Percentiles rank a stretch among this genome's conserved stretches.
Conservation (phyloP, 2,329 filamentous ascomycete genomes). For the Decorospora gaudefroyi region DNA sequence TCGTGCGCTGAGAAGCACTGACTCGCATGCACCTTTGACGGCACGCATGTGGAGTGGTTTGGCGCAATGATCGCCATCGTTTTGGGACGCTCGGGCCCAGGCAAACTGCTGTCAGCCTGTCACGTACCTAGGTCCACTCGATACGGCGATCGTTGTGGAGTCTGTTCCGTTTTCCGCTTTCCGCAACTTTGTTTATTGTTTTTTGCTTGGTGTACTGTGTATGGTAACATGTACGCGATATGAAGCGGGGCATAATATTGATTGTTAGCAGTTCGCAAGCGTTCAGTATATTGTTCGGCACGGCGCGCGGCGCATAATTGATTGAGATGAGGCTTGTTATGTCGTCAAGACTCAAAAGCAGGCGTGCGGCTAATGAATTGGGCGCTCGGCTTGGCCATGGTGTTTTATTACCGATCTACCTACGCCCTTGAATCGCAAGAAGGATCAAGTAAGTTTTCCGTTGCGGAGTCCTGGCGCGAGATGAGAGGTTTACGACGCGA, state of each 20-base stretch:
- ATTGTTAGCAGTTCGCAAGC: constrained; percentile 1
- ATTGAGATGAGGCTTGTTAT: no score
- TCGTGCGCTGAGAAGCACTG: constrained; percentile 39
- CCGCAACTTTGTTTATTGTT: constrained; percentile 10
- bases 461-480: no score
- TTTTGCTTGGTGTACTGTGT: no score
- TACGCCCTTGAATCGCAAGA: background rate
- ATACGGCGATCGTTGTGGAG: constrained; percentile 15
- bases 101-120: constrained; percentile 11
- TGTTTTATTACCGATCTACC: background rate
- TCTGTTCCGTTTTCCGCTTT: constrained; percentile 4
- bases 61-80: constrained; percentile 23
- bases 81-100: constrained; percentile 21
- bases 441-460: background rate
- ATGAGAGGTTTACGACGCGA: no score
- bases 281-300: background rate
- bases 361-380: background rate
- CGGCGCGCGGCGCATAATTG: constrained; percentile 2
- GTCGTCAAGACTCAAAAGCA: no score
- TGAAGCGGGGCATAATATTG: background rate
- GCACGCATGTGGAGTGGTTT: constrained; percentile 2
- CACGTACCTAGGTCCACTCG: constrained; percentile 8
- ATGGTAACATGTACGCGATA: constrained; percentile 10
- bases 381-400: no score
- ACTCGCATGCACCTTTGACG: constrained; percentile 6